These are phyloP conservation scores for Tolypocladium paradoxum DNA, from an alignment of 2,329 filamentous ascomycete genomes.

Conservation along the genomic window DNA sequence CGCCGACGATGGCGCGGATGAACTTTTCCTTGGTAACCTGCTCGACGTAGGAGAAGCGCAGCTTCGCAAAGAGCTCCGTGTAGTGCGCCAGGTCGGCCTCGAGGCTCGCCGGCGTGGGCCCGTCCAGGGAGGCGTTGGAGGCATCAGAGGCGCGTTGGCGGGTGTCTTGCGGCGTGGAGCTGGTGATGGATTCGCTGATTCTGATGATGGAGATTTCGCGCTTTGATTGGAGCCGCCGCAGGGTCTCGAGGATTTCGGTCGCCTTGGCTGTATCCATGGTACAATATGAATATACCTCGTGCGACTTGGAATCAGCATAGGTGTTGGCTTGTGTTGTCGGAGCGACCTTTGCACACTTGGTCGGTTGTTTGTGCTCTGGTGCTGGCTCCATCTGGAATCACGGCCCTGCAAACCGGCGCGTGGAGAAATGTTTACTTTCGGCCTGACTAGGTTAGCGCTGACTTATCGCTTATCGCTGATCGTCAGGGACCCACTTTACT, in stretches of 20 bases:
- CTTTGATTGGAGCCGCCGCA: constrained; percentile 43
- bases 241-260: constrained; percentile 31
- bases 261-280: constrained; percentile 22
- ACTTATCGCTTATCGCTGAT: constrained; percentile 1
- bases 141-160: constrained; percentile 59
- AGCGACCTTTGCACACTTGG: not conserved
- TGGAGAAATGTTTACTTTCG: constrained; percentile 5
- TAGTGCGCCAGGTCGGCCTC: constrained; percentile 82
- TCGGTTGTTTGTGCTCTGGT: not conserved
- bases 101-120: constrained; percentile 63
- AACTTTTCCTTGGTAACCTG: constrained; percentile 99
- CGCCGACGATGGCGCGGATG: constrained; percentile 81
- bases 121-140: constrained; percentile 53
- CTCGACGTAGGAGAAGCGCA: constrained; percentile 94
- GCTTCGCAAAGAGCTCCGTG: constrained; percentile 88
- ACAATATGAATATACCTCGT: not conserved
- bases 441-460: constrained; percentile 4
- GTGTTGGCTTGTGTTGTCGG: not conserved
- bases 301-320: not conserved
- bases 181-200: constrained; percentile 63
- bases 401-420: not conserved
- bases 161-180: constrained; percentile 28
- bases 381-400: not conserved
- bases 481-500: not conserved
- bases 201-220: constrained; percentile 64